Base-by-base conservation (phyloP, 192 early-diverging fungal species). In the Dispira parvispora region DNA sequence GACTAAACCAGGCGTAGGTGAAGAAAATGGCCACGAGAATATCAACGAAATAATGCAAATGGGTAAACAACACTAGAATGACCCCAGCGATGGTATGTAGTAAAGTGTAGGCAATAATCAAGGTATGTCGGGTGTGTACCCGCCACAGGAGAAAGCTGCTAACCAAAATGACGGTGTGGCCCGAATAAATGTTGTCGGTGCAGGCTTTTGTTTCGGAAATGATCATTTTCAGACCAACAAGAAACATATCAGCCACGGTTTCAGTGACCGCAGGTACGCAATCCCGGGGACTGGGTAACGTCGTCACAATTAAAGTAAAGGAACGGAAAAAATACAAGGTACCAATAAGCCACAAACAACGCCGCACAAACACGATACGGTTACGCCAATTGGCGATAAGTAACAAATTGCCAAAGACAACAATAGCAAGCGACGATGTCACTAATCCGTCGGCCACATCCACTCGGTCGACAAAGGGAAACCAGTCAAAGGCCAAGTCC, bases 141-240 rank as follows among this genome's bases (percentile, higher is more conserved):
- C 73, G 69, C 82, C 80, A 81, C n/a, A 80, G 71, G 47, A 83
- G 53, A 10, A 74, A 69, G 16, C 76, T 71, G 1, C 75, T 71
- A 13, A 72, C 63, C 64, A 83, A 71, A 42, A 83, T 71, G 11
- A 75, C 70, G 6, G 82, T 81, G 64, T 83, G 82, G 13, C 82
- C 82, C 0, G 80, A 81, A 47, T 78, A 83, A 12, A 83, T 75
- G 65, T 80, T 80, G 71, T 83, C 78, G 3, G 80, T 80, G 64
- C 82, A 83, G 52, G 77, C 72, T 46, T 77, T 71, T 14, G 69
- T 71, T 2, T 70, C 64, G 2, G 78, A 75, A 11, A 72, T 74
- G 50, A 83, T 61, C 13, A 78, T 77, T 11, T 76, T 65, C 0
- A 74, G 71, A 20, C 74, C 70, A 26, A 75, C 71, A 28, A 58